Percentiles rank a stretch among this genome's conserved stretches.
Evolutionary conservation across 2,329 filamentous ascomycete genomes (phyloP).

Genomic region (Ophiognomonia clavigignenti-juglandacearum): DNA sequence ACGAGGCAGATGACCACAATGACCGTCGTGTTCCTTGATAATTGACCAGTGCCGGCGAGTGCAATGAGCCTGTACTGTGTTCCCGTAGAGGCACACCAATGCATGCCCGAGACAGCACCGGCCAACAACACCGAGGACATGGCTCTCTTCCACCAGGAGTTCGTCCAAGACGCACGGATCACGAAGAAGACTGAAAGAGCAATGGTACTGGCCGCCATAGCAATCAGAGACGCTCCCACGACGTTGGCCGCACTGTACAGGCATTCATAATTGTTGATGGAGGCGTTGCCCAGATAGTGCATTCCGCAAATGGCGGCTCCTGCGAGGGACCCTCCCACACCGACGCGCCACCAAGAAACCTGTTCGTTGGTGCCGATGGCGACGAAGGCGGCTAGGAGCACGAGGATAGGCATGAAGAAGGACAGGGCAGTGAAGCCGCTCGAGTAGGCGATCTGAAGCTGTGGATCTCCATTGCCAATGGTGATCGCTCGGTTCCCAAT

Average conservation of each 20-base stretch:
- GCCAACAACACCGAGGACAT: conserved; percentile 65
- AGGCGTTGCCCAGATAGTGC: conserved; percentile 84
- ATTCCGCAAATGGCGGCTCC: conserved; percentile 76
- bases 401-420: conserved; percentile 73
- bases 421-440: conserved; percentile 68
- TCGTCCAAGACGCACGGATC: conserved; percentile 70
- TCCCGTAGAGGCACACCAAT: conserved; percentile 73
- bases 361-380: conserved; percentile 55
- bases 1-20: conserved; percentile 70
- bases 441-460: conserved; percentile 71
- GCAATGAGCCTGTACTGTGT: conserved; percentile 60
- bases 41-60: conserved; percentile 35
- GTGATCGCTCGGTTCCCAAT: conserved; percentile 77
- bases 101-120: conserved; percentile 77
- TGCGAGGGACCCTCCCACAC: conserved; percentile 61
- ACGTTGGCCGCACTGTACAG: conserved; percentile 56
- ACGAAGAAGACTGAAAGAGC: conserved; percentile 75
- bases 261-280: conserved; percentile 71
- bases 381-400: conserved; percentile 68
- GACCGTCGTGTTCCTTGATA: conserved; percentile 61
- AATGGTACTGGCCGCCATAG: conserved; percentile 64
- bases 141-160: conserved; percentile 69
- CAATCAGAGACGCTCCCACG: conserved; percentile 65
- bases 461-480: conserved; percentile 55
- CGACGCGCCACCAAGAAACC: conserved; percentile 54